Conservation (phyloP, 805 yeast genomes). For the Metahyphopichia silvanorum region DNA sequence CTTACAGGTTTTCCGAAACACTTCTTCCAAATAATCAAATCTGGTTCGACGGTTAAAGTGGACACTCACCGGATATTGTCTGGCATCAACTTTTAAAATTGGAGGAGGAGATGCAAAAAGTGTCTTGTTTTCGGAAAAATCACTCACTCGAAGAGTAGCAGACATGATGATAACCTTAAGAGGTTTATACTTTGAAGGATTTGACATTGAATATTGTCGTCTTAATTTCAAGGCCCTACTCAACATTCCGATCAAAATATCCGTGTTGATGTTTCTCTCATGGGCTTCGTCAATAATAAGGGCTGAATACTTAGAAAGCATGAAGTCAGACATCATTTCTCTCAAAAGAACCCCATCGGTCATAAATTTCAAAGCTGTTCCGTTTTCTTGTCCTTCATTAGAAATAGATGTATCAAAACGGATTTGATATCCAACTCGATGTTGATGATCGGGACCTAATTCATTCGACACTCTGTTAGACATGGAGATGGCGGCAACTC, state of each 20-base stretch:
- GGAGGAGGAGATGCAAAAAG: slow-evolving; percentile 81
- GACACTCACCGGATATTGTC: slow-evolving; percentile 90
- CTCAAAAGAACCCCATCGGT: slow-evolving; percentile 91
- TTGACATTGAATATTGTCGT: slow-evolving; percentile 43
- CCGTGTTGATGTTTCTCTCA: slow-evolving; percentile 94
- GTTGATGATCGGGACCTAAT: slow-evolving; percentile 63
- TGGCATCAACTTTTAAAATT: slow-evolving; percentile 80
- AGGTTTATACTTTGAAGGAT: slow-evolving; percentile 52
- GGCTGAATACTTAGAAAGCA: slow-evolving; percentile 77
- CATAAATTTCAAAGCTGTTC: slow-evolving; percentile 81
- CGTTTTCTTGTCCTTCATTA: slow-evolving; percentile 39
- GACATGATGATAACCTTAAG: slow-evolving; percentile 91
- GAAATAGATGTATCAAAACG: slow-evolving; percentile 72
- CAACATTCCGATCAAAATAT: slow-evolving; percentile 90
- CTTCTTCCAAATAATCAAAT: slow-evolving; percentile 80
- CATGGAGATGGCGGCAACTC: slow-evolving; percentile 94
- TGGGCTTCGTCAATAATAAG: slow-evolving; percentile 96
- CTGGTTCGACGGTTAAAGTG: slow-evolving; percentile 85
- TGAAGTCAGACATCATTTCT: slow-evolving; percentile 88
- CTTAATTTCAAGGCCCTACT: slow-evolving; percentile 82
- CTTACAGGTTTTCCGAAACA: slow-evolving; percentile 77
- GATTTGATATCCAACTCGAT: slow-evolving; percentile 75
- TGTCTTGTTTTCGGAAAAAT: slow-evolving; percentile 77
- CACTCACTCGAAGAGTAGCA: slow-evolving; percentile 91
- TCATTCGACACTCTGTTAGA: slow-evolving; percentile 76